phyloP scores from a whole-genome alignment of 2,329 filamentous ascomycete genomes.

The Aspergillus latus region DNA sequence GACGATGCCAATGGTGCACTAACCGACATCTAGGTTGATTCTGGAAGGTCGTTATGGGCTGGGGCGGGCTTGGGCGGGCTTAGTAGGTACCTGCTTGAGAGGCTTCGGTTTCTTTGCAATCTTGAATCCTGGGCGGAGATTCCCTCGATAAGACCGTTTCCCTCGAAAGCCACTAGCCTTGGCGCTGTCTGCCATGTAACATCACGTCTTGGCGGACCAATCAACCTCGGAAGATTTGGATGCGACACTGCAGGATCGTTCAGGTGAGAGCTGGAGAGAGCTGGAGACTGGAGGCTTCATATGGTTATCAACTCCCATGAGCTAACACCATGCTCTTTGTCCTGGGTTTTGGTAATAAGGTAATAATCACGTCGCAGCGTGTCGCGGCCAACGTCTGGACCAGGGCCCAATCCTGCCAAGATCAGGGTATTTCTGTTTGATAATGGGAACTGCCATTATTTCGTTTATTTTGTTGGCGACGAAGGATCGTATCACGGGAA shows the following conservation, averaged over 20 bases:
- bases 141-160: not conserved
- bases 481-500: not conserved
- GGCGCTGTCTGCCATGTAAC: not conserved
- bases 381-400: not conserved
- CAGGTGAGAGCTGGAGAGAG: too few relatives aligned
- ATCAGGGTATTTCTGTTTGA: not conserved
- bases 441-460: not conserved
- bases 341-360: not conserved
- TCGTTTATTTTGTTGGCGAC: not conserved
- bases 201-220: too few relatives aligned
- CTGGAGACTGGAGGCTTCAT: too few relatives aligned
- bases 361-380: too few relatives aligned
- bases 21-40: not conserved
- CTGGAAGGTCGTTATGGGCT: conserved; percentile 10
- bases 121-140: not conserved
- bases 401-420: not conserved
- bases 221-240: too few relatives aligned
- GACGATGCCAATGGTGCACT: not conserved
- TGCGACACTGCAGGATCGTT: too few relatives aligned
- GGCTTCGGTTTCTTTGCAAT: not conserved
- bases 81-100: not conserved
- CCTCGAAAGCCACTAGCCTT: not conserved
- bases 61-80: not conserved
- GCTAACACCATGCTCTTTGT: not conserved
- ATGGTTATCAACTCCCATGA: too few relatives aligned